phyloP scores from a whole-genome alignment of 768 basidiomycete genomes.

The Naganishia onofrii region DNA sequence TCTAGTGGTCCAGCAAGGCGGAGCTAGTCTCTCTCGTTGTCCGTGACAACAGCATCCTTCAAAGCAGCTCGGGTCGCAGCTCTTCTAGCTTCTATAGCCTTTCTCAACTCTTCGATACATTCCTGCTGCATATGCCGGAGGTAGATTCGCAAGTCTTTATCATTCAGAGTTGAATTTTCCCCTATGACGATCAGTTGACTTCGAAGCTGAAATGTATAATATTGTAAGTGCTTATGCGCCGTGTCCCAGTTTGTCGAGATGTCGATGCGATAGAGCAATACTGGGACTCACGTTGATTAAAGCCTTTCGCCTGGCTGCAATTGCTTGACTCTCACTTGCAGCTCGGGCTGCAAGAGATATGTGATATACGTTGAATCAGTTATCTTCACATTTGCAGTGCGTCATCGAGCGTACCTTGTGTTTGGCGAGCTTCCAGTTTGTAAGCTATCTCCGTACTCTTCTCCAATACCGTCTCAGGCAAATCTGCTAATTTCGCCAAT shows the following conservation, averaged over 20 bases:
- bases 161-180: conserved; percentile 8
- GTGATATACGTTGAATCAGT: not conserved
- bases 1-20: too few species aligned
- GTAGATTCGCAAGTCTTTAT: not conserved
- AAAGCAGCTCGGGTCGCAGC: not conserved
- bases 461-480: conserved; percentile 68
- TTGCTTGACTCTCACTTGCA: conserved; percentile 20
- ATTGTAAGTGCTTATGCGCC: too few species aligned
- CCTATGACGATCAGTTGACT: conserved; percentile 8
- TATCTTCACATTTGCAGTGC: not conserved
- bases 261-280: not conserved
- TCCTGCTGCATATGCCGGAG: conserved; percentile 9
- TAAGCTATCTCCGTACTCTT: conserved; percentile 66
- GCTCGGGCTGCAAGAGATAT: not conserved
- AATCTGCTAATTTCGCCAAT: conserved; percentile 79
- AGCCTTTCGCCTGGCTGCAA: conserved; percentile 2
- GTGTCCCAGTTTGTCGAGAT: too few species aligned
- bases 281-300: conserved; percentile 3
- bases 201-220: not conserved
- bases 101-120: conserved; percentile 1
- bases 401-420: conserved; percentile 54
- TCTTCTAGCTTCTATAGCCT: conserved; percentile 8
- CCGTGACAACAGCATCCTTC: not conserved
- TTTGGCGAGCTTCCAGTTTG: conserved; percentile 62
- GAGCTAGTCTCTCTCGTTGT: not conserved